A percentile compares a stretch with the other conserved stretches of the same genome.
Evolutionary conservation across 176 grass and related monocot genomes (phyloP).

Genomic region (Echinochloa phyllopogon): DNA sequence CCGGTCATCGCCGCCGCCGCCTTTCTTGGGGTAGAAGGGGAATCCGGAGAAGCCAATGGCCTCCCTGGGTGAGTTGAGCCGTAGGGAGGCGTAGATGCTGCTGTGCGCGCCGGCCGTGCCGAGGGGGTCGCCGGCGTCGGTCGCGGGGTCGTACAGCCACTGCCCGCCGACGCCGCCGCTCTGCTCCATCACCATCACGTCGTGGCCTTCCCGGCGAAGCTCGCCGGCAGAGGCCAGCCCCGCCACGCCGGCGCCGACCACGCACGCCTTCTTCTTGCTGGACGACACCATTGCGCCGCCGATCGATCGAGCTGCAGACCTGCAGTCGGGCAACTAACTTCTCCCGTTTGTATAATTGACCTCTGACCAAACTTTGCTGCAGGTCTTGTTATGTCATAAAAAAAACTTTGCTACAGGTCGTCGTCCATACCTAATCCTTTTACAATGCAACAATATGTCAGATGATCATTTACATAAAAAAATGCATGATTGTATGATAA

Average conservation of each 20-base stretch:
- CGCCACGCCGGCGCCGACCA: slow-evolving; percentile 43
- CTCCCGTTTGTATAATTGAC: neutral
- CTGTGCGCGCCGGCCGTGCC: slow-evolving; percentile 28
- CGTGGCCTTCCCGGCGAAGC: slow-evolving; percentile 49
- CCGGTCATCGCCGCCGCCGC: slow-evolving; percentile 16
- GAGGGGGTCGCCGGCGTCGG: slow-evolving; percentile 22
- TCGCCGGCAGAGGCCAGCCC: slow-evolving; percentile 38
- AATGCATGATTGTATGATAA: too few species aligned
- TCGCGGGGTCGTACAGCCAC: slow-evolving; percentile 54
- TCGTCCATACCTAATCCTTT: neutral
- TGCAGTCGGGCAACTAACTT: neutral
- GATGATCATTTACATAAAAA: neutral
- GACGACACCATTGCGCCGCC: neutral
- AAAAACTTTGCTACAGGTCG: too few species aligned
- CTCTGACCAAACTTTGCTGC: neutral
- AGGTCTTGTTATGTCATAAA: too few species aligned
- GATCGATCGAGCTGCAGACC: neutral
- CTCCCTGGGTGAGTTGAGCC: slow-evolving; percentile 2
- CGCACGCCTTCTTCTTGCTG: slow-evolving; percentile 40
- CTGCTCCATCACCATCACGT: slow-evolving; percentile 52
- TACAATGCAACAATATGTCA: neutral
- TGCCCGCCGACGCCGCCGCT: slow-evolving; percentile 40
- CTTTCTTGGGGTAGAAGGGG: slow-evolving; percentile 13
- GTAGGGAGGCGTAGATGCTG: slow-evolving; percentile 47
- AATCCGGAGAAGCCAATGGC: slow-evolving; percentile 40